Conservation (phyloP, 1,139 yeast species). For the Lodderomyces jiufengensis region DNA sequence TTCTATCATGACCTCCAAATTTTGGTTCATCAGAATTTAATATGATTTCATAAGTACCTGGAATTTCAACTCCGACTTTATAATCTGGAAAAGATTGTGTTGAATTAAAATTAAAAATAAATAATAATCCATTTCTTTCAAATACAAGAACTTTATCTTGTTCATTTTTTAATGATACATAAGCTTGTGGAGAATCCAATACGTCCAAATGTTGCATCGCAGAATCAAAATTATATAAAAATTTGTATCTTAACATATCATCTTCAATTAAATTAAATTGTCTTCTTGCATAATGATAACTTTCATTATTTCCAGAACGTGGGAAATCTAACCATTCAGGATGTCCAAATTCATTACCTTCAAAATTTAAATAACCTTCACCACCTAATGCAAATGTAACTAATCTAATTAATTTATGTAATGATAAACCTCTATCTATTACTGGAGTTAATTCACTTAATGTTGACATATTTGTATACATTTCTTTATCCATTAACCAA, state of each 20-base stretch:
- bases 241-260: conserved; percentile 72
- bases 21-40: conserved; percentile 67
- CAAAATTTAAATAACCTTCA: conserved; percentile 92
- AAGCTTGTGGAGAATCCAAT: conserved; percentile 76
- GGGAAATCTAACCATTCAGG: conserved; percentile 99
- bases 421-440: conserved; percentile 82
- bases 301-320: conserved; percentile 78
- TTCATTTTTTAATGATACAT: conserved; percentile 83
- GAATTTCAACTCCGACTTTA: conserved; percentile 77
- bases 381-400: conserved; percentile 89
- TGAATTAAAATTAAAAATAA: conserved; percentile 88
- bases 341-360: conserved; percentile 98
- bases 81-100: conserved; percentile 80
- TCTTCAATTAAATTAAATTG: conserved; percentile 88
- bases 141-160: conserved; percentile 82
- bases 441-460: conserved; percentile 69
- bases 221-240: conserved; percentile 71
- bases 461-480: conserved; percentile 93
- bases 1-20: conserved; percentile 81
- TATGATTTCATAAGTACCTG: conserved; percentile 74
- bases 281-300: conserved; percentile 91
- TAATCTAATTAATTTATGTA: conserved; percentile 87
- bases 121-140: conserved; percentile 82
- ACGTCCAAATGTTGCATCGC: conserved; percentile 86
- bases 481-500: conserved; percentile 98